phyloP scores from a whole-genome alignment of 1,139 yeast species.

The Hansenula sp. region DNA sequence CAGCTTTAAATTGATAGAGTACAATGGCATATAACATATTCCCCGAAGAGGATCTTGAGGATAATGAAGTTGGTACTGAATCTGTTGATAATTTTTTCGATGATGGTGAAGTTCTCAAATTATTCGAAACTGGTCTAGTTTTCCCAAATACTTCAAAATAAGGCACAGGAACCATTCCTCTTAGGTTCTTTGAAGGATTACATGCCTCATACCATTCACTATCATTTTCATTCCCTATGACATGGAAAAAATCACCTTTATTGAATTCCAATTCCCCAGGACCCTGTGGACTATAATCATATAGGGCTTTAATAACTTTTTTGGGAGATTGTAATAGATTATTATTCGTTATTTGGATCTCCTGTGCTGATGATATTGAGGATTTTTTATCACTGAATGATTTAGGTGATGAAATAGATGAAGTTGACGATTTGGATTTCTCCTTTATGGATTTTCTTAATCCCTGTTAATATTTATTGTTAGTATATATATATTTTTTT shows the following conservation, averaged over 20 bases:
- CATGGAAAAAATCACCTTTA: constrained; percentile 88
- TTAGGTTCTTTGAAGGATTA: constrained; percentile 72
- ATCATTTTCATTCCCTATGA: constrained; percentile 57
- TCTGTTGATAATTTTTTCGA: constrained; percentile 16
- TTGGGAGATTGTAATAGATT: constrained; percentile 45
- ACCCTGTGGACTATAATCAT: constrained; percentile 74
- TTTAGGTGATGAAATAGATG: constrained; percentile 23
- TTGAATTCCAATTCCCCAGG: constrained; percentile 76
- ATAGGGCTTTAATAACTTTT: constrained; percentile 79
- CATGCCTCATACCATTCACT: constrained; percentile 85
- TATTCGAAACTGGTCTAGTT: constrained; percentile 24
- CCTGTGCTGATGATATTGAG: constrained; percentile 19
- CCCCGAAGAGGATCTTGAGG: constrained; percentile 12
- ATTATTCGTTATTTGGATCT: constrained; percentile 16
- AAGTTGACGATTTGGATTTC: constrained; percentile 17
- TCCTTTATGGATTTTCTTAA: constrained; percentile 24
- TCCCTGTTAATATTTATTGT: constrained; percentile 13
- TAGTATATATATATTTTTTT: too few species aligned
- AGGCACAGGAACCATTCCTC: constrained; percentile 85
- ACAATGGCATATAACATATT: constrained; percentile 59
- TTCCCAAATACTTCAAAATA: constrained; percentile 80
- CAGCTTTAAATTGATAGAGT: constrained; percentile 83
- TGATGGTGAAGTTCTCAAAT: constrained; percentile 10
- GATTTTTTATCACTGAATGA: constrained; percentile 11
- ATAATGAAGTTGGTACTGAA: constrained; percentile 11